Percentiles rank a stretch among this genome's conserved stretches.
These are phyloP conservation scores for Aureobasidium sp. DNA, from an alignment of 2,329 filamentous ascomycete species.

Conservation along the genomic window DNA sequence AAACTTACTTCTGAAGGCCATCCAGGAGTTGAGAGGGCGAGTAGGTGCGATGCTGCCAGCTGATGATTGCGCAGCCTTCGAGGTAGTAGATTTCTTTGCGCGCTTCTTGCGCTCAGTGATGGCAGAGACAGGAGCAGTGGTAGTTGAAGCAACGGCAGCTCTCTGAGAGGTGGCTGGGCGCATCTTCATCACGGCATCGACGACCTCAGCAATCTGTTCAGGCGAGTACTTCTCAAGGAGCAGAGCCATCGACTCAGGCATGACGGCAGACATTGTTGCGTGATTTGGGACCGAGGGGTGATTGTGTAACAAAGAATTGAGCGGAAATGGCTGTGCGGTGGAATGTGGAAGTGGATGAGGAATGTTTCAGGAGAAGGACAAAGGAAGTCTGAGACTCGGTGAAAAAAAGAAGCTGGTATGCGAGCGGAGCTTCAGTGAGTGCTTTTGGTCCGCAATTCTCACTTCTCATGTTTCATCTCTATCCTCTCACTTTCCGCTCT, in stretches of 20 bases:
- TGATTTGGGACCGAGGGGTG: background rate
- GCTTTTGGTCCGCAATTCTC: background rate
- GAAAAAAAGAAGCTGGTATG: background rate
- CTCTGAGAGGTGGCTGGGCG: background rate
- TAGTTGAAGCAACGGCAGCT: background rate
- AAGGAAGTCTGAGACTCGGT: background rate
- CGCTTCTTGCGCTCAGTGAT: slow-evolving; percentile 14
- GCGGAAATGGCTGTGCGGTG: slow-evolving; percentile 16
- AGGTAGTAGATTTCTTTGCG: slow-evolving; percentile 13
- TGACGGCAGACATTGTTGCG: background rate
- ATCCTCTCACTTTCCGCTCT: background rate
- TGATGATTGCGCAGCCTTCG: background rate
- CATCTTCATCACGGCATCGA: background rate
- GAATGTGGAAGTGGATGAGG: slow-evolving; percentile 2
- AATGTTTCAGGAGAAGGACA: slow-evolving; percentile 4
- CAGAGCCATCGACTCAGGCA: slow-evolving; percentile 1
- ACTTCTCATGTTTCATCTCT: background rate
- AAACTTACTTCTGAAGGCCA: slow-evolving; percentile 28
- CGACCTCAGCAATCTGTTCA: slow-evolving; percentile 2
- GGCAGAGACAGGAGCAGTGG: background rate
- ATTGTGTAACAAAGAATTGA: slow-evolving; percentile 20
- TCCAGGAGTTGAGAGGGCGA: slow-evolving; percentile 28
- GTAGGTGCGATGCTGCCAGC: slow-evolving; percentile 13
- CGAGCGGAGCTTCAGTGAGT: background rate
- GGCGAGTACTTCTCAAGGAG: slow-evolving; percentile 10